Evolutionary conservation across 331 rosid species (phyloP).

Genomic region (Saraca asoca): DNA sequence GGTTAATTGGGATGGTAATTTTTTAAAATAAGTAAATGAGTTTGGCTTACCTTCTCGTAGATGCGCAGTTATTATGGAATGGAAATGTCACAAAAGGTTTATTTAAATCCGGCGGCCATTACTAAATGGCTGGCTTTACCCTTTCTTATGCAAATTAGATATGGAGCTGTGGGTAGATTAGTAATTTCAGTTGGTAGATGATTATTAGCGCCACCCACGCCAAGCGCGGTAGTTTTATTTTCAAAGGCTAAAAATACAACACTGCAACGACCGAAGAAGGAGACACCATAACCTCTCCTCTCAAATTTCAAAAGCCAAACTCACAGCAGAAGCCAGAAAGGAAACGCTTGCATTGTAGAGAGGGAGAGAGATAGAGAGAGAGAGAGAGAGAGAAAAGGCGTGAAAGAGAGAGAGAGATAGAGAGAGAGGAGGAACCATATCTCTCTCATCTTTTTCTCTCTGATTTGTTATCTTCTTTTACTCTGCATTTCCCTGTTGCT

Average conservation of each 20-base stretch:
- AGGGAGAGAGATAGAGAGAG: conserved; percentile 1
- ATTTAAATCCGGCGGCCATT: too few relatives aligned
- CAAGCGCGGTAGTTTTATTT: conserved; percentile 44
- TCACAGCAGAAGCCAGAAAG: neutral
- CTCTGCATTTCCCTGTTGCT: conserved; percentile 15
- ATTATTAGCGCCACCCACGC: neutral
- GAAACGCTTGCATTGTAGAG: conserved; percentile 22
- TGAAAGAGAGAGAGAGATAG: neutral
- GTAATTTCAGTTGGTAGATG: conserved; percentile 36
- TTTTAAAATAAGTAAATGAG: too few relatives aligned
- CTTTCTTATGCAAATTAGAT: conserved; percentile 28
- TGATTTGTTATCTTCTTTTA: neutral
- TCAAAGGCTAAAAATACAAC: conserved; percentile 23
- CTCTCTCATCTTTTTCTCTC: conserved; percentile 36
- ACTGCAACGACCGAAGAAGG: conserved; percentile 41
- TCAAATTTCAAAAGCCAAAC: conserved; percentile 28
- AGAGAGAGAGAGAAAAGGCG: too few relatives aligned
- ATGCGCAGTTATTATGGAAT: too few relatives aligned
- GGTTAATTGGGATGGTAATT: too few relatives aligned
- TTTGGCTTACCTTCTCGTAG: too few relatives aligned
- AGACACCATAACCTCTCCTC: conserved; percentile 63
- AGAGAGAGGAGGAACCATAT: conserved; percentile 20
- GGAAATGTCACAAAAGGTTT: too few relatives aligned
- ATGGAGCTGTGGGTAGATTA: conserved; percentile 30
- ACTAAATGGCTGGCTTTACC: too few relatives aligned